Evolutionary conservation across 768 basidiomycete genomes (phyloP).

Genomic region (Piloderma croceum): DNA sequence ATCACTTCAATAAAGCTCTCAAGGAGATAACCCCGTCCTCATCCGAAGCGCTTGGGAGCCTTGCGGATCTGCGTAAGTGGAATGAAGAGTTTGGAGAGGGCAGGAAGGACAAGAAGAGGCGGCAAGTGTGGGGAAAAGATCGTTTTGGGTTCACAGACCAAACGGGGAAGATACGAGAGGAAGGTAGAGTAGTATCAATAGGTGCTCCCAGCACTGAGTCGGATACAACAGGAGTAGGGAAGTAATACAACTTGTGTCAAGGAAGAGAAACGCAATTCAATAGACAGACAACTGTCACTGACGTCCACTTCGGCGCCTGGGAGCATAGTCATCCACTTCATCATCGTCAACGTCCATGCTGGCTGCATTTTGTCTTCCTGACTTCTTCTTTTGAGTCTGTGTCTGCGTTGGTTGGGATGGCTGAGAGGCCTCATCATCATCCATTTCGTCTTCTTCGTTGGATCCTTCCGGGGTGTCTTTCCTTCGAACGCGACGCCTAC

Average conservation of each 20-base stretch:
- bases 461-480: conserved; percentile 29
- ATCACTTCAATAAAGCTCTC: conserved; percentile 79
- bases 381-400: conserved; percentile 21
- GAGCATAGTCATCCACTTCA: conserved; percentile 17
- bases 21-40: conserved; percentile 87
- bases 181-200: conserved; percentile 39
- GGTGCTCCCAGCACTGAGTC: conserved; percentile 12
- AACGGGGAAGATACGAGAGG: conserved; percentile 29
- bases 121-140: conserved; percentile 82
- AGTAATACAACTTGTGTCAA: conserved; percentile 2
- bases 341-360: conserved; percentile 21
- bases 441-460: conserved; percentile 41
- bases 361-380: conserved; percentile 20
- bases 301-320: conserved; percentile 13
- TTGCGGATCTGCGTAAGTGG: conserved; percentile 78
- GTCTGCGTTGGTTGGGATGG: conserved; percentile 22
- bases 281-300: too few species aligned
- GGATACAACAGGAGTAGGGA: conserved; percentile 5
- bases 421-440: conserved; percentile 28
- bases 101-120: conserved; percentile 53
- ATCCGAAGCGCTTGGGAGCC: conserved; percentile 73
- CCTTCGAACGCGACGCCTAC: conserved; percentile 30
- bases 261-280: too few species aligned
- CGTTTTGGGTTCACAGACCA: conserved; percentile 78
- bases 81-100: conserved; percentile 95